Evolutionary conservation across 2,329 filamentous ascomycete genomes (phyloP).

Genomic region (Cytospora mali): DNA sequence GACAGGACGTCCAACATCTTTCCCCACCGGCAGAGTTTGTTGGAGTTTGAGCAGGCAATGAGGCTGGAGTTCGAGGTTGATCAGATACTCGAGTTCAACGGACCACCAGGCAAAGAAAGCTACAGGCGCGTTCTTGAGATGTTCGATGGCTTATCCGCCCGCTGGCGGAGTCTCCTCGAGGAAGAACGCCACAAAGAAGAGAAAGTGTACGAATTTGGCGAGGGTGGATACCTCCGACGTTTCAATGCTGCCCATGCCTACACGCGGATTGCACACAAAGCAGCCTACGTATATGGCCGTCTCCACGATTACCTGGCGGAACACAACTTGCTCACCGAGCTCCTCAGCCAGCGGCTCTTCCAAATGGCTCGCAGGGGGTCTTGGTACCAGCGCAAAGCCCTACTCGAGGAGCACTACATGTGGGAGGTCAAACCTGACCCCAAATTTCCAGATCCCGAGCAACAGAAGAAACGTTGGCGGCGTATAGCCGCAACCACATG

Average conservation of each 20-base stretch:
- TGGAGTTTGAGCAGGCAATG: conserved; percentile 89
- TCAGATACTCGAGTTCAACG: conserved; percentile 77
- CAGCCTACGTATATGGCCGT: conserved; percentile 74
- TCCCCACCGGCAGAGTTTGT: conserved; percentile 67
- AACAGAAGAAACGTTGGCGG: conserved; percentile 82
- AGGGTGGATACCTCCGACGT: conserved; percentile 84
- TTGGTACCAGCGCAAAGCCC: conserved; percentile 95
- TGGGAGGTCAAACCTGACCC: conserved; percentile 56
- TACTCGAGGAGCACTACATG: conserved; percentile 97
- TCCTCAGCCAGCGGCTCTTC: conserved; percentile 81
- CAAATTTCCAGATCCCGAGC: conserved; percentile 42
- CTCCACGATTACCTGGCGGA: conserved; percentile 81
- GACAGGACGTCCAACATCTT: conserved; percentile 91
- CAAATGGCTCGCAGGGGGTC: conserved; percentile 81
- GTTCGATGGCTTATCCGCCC: conserved; percentile 74
- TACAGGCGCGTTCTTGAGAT: conserved; percentile 70
- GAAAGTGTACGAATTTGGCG: conserved; percentile 74
- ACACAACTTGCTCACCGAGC: conserved; percentile 70
- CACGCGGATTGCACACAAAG: conserved; percentile 90
- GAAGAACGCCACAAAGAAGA: conserved; percentile 81
- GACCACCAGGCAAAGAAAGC: conserved; percentile 65
- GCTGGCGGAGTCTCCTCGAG: conserved; percentile 74
- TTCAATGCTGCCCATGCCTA: conserved; percentile 94
- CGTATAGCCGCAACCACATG: conserved; percentile 76
- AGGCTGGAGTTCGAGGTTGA: conserved; percentile 82